Evolutionary conservation across 495 filamentous ascomycete species (phyloP), one percentile per base, ranked within the genome.

Genomic region (Penicillium odoratum): DNA sequence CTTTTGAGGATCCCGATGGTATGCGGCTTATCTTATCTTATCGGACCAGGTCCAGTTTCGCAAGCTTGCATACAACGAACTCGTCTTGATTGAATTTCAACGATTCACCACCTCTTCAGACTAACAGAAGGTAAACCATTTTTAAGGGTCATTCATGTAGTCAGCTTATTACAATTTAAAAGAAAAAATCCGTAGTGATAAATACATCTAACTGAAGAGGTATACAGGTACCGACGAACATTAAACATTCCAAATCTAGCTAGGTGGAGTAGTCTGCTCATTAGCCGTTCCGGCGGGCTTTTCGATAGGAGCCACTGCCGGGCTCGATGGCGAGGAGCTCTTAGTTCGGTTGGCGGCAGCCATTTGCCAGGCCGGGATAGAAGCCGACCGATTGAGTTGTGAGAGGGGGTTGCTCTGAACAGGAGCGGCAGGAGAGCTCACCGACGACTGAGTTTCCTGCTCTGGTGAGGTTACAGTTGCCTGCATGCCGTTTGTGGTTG

Each of bases 321-420:
- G 53, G 30, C 59, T 65, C 26, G 75, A 60, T 51, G 69, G 69
- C 18, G 76, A 74, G 1, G 66, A 63, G 60, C 59, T 71, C 73
- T 77, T 80, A 36, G 74, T 79, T 66, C 84, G 85, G 67, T 81
- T 86, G 45, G 87, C 82, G 44, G 86, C 84, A 16, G 88, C 85
- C 84, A 96, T 83, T 74, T 97, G 92, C 92, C 92, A 97, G 1
- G 88, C 84, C 1, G 92, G 92, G 62, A 97, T 97, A n/a, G 88
- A 87, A 7, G 89, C 85, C 66, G 74, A 78, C 13, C 78, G 74
- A 53, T 74, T 76, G 36, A 81, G 76, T 33, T 77, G 69, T 56
- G 69, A 71, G 38, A 72, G 69, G 59, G 74, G 69, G 60, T 61
- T 75, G 57, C 66, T 74, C 45, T 70, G 62, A 63, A 71, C 76